Base-by-base conservation (phyloP, 345 rosid species). In the Diplotaxis tenuifolia region DNA sequence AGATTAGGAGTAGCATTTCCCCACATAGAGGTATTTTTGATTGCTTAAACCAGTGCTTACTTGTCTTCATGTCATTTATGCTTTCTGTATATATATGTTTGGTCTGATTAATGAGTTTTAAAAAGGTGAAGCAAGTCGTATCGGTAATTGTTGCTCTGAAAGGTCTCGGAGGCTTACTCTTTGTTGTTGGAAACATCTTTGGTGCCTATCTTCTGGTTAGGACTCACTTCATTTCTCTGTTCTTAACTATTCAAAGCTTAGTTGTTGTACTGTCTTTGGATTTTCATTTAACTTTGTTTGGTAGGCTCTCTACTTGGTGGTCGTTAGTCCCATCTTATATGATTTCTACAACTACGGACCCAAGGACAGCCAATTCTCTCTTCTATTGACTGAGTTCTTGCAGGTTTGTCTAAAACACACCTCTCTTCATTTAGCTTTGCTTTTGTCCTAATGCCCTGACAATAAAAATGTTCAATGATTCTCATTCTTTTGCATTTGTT, bases 191-290 rank as follows among this genome's bases (percentile, higher is more conserved):
- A 66, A 85, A 79, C 73, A 65, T 82, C 58, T 79, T 88, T 38
- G 97, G 97, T 68, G 97, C 95, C 59, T 84, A 76, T 77, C 87
- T 88, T 63, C 82, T 92, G 88, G 93, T 92, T 57, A 75, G 89
- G 14, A 40, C 66, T 81, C 74, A n/a, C 71, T 36, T 56, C 67
- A 56, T 55, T 29, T 63, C 3, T 47, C 69, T 14, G 18, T 66
- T 40, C 3, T 2, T n/a, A 6, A 20, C 7, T 10, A 11, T 53
- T 16, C 22, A 28, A 54, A 64, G 6, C 61, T 18, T 57, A 32
- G 36, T 25, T 31, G 20, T 49, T 56, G 42, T 64, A 9, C 25
- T 76, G 67, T 56, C 18, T 15, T 62, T 22, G 27, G 10, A 16
- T 15, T 50, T 18, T 59, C 27, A 57, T 9, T 45, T 49, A 3